Evolutionary conservation across 257 asterid genomes (phyloP).

Genomic region (Fraxinus quadrangulata): DNA sequence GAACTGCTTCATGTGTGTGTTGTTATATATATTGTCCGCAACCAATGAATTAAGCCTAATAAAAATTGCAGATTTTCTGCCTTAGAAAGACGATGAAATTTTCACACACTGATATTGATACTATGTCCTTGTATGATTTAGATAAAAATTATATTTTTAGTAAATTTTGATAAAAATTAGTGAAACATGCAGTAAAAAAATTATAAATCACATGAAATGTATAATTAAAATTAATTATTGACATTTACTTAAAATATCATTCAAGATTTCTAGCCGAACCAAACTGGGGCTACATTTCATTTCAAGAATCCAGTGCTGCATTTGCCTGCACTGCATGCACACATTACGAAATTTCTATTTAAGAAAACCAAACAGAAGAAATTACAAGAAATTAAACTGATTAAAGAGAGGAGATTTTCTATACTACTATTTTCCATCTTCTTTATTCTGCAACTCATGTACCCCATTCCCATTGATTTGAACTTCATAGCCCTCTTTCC

Average conservation of each 20-base stretch:
- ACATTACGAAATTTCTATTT: not conserved
- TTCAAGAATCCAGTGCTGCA: not conserved
- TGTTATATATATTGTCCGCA: no score
- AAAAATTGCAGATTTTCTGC: not conserved
- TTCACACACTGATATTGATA: not conserved
- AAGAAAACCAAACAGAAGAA: not conserved
- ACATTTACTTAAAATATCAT: no score
- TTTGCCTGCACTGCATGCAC: not conserved
- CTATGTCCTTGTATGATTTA: no score
- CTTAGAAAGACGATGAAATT: not conserved
- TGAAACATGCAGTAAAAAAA: no score
- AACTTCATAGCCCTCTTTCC: constrained; percentile 35
- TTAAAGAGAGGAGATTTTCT: not conserved
- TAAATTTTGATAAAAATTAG: no score
- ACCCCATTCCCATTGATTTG: not conserved
- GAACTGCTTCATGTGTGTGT: no score
- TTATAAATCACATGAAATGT: no score
- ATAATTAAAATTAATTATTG: no score
- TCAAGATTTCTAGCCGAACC: no score
- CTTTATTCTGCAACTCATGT: constrained; percentile 25
- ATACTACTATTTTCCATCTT: not conserved
- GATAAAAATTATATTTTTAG: no score
- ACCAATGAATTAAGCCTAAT: no score
- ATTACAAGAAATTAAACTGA: not conserved
- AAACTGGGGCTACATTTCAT: not conserved